phyloP scores from a whole-genome alignment of 2,329 filamentous ascomycete genomes.

The Fusarium zealandicum region DNA sequence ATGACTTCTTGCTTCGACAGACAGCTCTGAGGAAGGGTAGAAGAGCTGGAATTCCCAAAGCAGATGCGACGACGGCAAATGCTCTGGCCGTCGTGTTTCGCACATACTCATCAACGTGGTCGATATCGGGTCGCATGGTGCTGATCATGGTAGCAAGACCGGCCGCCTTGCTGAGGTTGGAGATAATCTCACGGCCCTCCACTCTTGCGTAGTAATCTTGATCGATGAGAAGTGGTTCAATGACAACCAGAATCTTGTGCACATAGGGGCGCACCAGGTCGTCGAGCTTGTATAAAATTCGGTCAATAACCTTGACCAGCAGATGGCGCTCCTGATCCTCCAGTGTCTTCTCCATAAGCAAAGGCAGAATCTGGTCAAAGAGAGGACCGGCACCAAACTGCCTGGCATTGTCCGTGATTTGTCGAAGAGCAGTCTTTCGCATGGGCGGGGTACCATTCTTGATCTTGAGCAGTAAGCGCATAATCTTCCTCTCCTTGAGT shows the following conservation, averaged over 20 bases:
- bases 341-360: slow-evolving; percentile 97
- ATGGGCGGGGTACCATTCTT: slow-evolving; percentile 99
- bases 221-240: slow-evolving; percentile 98
- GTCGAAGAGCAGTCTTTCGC: slow-evolving; percentile 96
- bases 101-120: slow-evolving; percentile 98
- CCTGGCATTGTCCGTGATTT: slow-evolving; percentile 96
- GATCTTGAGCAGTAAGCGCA: slow-evolving; percentile 94
- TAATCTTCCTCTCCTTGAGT: slow-evolving; percentile 97
- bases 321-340: slow-evolving; percentile 98
- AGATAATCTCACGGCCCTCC: slow-evolving; percentile 98
- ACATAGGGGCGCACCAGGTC: slow-evolving; percentile 95
- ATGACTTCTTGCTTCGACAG: slow-evolving; percentile 97
- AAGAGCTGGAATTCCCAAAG: slow-evolving; percentile 92
- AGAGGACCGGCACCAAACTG: slow-evolving; percentile 93
- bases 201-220: slow-evolving; percentile 99
- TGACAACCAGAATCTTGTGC: slow-evolving; percentile 98
- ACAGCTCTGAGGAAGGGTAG: slow-evolving; percentile 95
- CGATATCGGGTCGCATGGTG: slow-evolving; percentile 98
- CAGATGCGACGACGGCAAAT: slow-evolving; percentile 96
- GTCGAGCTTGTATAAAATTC: slow-evolving; percentile 97
- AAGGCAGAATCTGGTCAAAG: slow-evolving; percentile 95
- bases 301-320: slow-evolving; percentile 98
- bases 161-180: slow-evolving; percentile 94
- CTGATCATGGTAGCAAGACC: slow-evolving; percentile 99
- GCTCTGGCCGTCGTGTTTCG: slow-evolving; percentile 96